Evolutionary conservation across 179 eudicot genomes (phyloP).

Genomic region (Nepenthes alata): DNA sequence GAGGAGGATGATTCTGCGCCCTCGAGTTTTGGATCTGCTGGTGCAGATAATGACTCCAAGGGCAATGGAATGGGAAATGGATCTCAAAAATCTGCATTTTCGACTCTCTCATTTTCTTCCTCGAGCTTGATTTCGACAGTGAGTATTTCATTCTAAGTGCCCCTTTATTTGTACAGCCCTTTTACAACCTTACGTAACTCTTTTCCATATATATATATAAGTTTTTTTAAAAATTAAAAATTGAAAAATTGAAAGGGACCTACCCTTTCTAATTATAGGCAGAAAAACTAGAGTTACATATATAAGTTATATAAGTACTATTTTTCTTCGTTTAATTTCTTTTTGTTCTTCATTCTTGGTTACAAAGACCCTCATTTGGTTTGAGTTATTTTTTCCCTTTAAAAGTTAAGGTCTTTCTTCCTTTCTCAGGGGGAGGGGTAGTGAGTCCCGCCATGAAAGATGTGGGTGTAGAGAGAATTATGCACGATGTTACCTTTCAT

Average conservation of each 20-base stretch:
- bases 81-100: slow-evolving; percentile 48
- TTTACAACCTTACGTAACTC: not conserved
- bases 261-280: too few relatives aligned
- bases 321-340: not conserved
- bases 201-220: too few relatives aligned
- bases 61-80: slow-evolving; percentile 25
- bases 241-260: too few relatives aligned
- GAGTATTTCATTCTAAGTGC: slow-evolving; percentile 11
- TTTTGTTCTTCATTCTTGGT: not conserved
- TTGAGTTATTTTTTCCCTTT: not conserved
- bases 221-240: too few relatives aligned
- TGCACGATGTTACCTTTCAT: too few relatives aligned
- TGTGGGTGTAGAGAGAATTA: too few relatives aligned
- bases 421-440: too few relatives aligned
- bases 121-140: slow-evolving; percentile 47
- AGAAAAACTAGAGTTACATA: too few relatives aligned
- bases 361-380: not conserved
- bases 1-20: slow-evolving; percentile 50
- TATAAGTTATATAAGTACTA: not conserved
- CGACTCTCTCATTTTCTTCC: slow-evolving; percentile 50
- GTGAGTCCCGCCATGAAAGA: too few relatives aligned
- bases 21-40: slow-evolving; percentile 65
- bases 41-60: slow-evolving; percentile 20
- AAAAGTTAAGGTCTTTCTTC: too few relatives aligned
- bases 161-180: not conserved